Evolutionary conservation across 345 rosid species (phyloP).

Genomic region (Murraya koenigii): DNA sequence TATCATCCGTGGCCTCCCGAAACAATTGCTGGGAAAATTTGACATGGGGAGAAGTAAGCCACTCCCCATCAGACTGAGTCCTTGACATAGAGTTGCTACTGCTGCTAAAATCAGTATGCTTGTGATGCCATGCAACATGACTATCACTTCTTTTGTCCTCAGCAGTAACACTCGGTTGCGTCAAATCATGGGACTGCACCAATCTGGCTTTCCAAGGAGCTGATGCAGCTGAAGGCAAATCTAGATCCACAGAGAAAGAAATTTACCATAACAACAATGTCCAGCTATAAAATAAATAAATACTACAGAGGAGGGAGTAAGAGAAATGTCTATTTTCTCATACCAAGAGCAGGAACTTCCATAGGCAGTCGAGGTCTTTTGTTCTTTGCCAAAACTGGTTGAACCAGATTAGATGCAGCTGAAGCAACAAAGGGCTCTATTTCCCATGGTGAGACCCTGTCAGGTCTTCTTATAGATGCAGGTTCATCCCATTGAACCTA

Average conservation of each 20-base stretch:
- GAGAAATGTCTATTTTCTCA: background rate
- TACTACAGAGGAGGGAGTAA: too few species aligned
- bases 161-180: constrained; percentile 32
- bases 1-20: constrained; percentile 51
- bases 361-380: constrained; percentile 67
- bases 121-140: constrained; percentile 43
- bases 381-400: constrained; percentile 43
- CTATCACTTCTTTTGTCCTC: constrained; percentile 53
- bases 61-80: constrained; percentile 41
- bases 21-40: constrained; percentile 43
- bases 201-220: constrained; percentile 55
- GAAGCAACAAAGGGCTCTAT: constrained; percentile 66
- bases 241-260: constrained; percentile 22
- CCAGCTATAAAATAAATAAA: background rate
- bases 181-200: constrained; percentile 52
- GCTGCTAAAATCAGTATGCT: constrained; percentile 39
- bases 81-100: constrained; percentile 35
- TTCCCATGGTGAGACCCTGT: constrained; percentile 95
- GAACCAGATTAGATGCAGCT: constrained; percentile 40
- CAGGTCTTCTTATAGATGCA: constrained; percentile 72
- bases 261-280: constrained; percentile 12
- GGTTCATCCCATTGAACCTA: constrained; percentile 98
- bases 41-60: constrained; percentile 50
- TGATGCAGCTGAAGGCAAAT: constrained; percentile 46
- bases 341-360: constrained; percentile 53